These are phyloP conservation scores for Entamoeba moshkovskii DNA, from an alignment of 208 protist genomes.

Conservation along the genomic window DNA sequence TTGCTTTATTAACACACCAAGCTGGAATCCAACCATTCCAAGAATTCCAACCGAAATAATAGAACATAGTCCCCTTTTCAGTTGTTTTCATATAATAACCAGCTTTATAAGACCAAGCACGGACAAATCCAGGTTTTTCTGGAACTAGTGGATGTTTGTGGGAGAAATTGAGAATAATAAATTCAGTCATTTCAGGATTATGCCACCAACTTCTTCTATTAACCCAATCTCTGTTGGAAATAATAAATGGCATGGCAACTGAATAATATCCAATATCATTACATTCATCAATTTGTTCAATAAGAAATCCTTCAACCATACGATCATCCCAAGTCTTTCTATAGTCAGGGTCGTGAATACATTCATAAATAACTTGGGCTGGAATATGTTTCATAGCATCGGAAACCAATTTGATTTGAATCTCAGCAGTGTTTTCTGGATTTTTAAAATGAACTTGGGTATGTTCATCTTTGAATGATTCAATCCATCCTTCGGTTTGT, in stretches of 20 bases:
- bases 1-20: background rate
- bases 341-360: background rate
- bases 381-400: background rate
- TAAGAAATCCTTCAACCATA: background rate
- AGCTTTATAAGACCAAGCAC: background rate
- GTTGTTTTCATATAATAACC: background rate
- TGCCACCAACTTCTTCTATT: background rate
- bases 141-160: background rate
- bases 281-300: background rate
- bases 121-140: background rate
- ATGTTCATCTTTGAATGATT: background rate
- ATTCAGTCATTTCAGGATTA: background rate
- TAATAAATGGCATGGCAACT: background rate
- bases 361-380: background rate
- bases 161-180: background rate
- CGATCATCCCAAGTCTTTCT: background rate
- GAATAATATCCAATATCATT: background rate
- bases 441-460: background rate
- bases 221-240: background rate
- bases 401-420: background rate
- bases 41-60: background rate
- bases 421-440: background rate
- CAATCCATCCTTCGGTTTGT: background rate
- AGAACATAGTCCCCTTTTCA: background rate
- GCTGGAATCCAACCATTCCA: background rate